Evolutionary conservation across 2,329 filamentous ascomycete genomes (phyloP).

Genomic region (Fusarium sterilihyphosum): DNA sequence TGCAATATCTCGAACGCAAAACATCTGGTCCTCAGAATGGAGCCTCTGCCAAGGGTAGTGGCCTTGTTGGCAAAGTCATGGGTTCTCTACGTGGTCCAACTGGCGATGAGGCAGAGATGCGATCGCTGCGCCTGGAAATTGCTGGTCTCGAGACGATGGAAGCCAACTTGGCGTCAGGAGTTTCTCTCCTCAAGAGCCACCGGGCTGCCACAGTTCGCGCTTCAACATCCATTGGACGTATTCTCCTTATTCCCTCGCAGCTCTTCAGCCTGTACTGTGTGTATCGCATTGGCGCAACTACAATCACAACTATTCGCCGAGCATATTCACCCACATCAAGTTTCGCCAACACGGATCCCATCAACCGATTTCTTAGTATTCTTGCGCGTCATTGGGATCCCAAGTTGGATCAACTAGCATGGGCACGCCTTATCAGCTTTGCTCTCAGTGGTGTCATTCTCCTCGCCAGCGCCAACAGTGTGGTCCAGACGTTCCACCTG

Average conservation of each 20-base stretch:
- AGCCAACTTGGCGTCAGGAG: conserved; percentile 71
- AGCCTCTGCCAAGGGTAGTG: conserved; percentile 46
- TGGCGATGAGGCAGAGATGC: conserved; percentile 68
- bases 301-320: conserved; percentile 73
- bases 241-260: conserved; percentile 71
- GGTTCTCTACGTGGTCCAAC: conserved; percentile 74
- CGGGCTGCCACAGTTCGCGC: conserved; percentile 73
- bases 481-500: conserved; percentile 85
- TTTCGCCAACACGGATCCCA: conserved; percentile 79
- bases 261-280: conserved; percentile 84
- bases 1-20: conserved; percentile 76
- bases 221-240: conserved; percentile 71
- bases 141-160: conserved; percentile 84
- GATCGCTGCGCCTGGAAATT: conserved; percentile 76
- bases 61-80: conserved; percentile 79
- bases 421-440: conserved; percentile 88
- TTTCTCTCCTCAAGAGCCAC: conserved; percentile 70
- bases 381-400: conserved; percentile 87
- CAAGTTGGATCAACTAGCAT: conserved; percentile 81
- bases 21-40: conserved; percentile 47
- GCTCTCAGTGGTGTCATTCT: conserved; percentile 85
- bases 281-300: conserved; percentile 81
- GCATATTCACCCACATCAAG: conserved; percentile 51
- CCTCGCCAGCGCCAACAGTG: conserved; percentile 81
- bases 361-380: conserved; percentile 83